Base-by-base conservation (phyloP, 148 eudicot genomes). In the Cornus kousa region DNA sequence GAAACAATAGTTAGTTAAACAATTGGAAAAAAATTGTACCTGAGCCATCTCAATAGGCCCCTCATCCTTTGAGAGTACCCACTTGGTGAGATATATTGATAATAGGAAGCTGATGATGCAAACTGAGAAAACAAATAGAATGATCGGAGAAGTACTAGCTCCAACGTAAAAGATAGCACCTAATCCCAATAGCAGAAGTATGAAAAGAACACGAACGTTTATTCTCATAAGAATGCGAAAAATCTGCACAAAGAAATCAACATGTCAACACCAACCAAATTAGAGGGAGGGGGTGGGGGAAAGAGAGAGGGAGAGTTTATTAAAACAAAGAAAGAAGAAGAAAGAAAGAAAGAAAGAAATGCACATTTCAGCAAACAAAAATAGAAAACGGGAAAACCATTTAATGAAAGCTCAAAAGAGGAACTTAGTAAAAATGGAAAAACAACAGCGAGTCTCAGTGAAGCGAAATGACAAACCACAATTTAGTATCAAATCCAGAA, bases 31-130 rank as follows among this genome's bases (percentile, higher is more conserved):
- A 57, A 68, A 31, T 71, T 76, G 72, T 88, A 96, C 99, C 99
- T 93, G 87, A 62, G 78, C 91, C 99, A 96, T 96, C 85, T 96
- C 99, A 66, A 95, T 94, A 77, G 99, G 99, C 78, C 99, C 99
- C 84, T 96, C 99, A 83, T 96, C 99, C 87, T 96, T 96, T 55
- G 92, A 14, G 35, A 96, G 90, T 55, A 96, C 99, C 99, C 99
- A 96, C 86, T 93, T 96, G 35, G 93, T 87, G 33, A 96, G 91
- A 82, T 96, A 93, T 76, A 90, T 66, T 6, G 99, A 78, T 79
- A 93, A 24, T 77, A 92, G 78, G 81, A 96, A 93, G 90, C 99
- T 96, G 85, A 89, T 64, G 73, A 94, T 92, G 90, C 99, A 93
- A 78, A 96, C 84, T 31, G 94, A 76, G 77, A 91, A 89, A 40